Percentiles rank a stretch among this genome's conserved stretches.
Evolutionary conservation across 106 monocot genomes (phyloP).

Genomic region (Dendrobium huoshanense): DNA sequence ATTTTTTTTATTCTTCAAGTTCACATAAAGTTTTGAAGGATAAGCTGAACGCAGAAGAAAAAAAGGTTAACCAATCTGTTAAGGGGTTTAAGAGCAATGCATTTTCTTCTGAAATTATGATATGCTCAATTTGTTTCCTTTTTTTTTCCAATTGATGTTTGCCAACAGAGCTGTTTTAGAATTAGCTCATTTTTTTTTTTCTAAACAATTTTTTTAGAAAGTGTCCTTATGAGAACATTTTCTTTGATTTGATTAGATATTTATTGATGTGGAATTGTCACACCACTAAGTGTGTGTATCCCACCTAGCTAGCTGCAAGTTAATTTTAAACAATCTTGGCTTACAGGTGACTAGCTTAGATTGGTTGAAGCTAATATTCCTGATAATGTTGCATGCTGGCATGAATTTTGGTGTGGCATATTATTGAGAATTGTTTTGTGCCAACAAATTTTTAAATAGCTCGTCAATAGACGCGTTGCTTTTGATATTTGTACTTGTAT

Average conservation of each 20-base stretch:
- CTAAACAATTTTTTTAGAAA: background rate
- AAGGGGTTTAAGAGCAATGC: slow-evolving; percentile 11
- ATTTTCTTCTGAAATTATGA: slow-evolving; percentile 18
- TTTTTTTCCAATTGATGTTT: background rate
- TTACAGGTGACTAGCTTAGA: background rate
- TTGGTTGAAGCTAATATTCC: background rate
- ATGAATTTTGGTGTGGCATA: background rate
- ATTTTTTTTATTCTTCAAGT: background rate
- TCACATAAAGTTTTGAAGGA: slow-evolving; percentile 3
- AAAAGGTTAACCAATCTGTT: slow-evolving; percentile 2
- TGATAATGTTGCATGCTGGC: background rate
- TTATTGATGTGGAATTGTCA: background rate
- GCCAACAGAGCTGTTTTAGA: background rate
- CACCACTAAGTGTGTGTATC: background rate
- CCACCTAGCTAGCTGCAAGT: background rate
- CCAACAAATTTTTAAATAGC: background rate
- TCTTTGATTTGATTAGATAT: background rate
- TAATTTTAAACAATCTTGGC: background rate
- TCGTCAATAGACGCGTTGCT: background rate
- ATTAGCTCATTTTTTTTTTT: background rate
- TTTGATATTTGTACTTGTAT: background rate
- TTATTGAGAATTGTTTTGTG: background rate
- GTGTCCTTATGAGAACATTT: background rate
- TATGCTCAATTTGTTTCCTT: background rate
- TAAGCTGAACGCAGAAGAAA: background rate